Percentiles rank a stretch among this genome's conserved stretches.
Conservation (phyloP, 768 basidiomycete species). For the Phlebiopsis flavidoalba region DNA sequence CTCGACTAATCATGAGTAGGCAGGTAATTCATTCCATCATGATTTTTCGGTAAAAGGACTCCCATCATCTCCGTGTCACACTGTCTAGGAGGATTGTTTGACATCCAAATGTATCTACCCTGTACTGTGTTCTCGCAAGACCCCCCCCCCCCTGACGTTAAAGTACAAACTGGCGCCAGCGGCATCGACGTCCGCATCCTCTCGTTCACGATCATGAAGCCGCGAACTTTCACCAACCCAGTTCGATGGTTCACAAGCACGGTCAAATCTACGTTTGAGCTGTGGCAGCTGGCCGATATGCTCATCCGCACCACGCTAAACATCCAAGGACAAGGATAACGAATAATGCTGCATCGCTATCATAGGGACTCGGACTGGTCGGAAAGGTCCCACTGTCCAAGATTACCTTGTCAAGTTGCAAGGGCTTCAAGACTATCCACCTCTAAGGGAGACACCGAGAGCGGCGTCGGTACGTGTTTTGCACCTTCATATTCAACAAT, state of each 20-base stretch:
- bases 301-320: neutral
- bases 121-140: neutral
- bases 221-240: neutral
- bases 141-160: neutral
- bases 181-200: neutral
- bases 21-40: no score
- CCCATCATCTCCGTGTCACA: neutral
- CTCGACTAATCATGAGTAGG: no score
- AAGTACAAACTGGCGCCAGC: neutral
- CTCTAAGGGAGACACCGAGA: neutral
- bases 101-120: neutral
- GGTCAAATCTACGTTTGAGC: neutral
- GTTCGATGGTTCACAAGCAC: no score
- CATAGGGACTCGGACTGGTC: slow-evolving; percentile 24
- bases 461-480: neutral
- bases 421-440: slow-evolving; percentile 43
- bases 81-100: neutral
- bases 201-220: neutral
- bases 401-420: slow-evolving; percentile 52
- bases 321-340: neutral
- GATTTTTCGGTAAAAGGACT: no score
- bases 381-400: slow-evolving; percentile 40
- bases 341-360: slow-evolving; percentile 27
- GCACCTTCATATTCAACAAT: neutral
- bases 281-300: neutral